phyloP scores from a whole-genome alignment of 495 filamentous ascomycete genomes.

The Ascobolus immersus region DNA sequence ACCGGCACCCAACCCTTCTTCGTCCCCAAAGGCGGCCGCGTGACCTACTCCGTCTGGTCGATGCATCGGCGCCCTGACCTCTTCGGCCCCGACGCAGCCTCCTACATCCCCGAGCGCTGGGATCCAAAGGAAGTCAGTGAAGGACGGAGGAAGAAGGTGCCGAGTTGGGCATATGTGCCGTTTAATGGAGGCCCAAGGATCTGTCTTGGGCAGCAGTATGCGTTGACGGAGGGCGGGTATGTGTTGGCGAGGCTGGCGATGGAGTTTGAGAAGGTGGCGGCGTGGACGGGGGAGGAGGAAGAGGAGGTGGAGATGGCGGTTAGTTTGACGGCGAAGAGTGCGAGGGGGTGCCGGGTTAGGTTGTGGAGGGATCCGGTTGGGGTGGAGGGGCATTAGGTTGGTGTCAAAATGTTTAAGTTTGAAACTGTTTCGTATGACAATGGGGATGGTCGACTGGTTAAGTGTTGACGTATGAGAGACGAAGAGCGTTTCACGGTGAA shows the following conservation, averaged over 20 bases:
- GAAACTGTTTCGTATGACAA: too few species aligned
- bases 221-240: conserved; percentile 35
- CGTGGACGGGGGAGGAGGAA: too few species aligned
- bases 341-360: too few species aligned
- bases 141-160: too few species aligned
- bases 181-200: conserved; percentile 38
- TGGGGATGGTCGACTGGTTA: too few species aligned
- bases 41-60: conserved; percentile 37
- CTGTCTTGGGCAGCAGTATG: conserved; percentile 38
- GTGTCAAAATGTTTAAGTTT: too few species aligned
- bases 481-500: too few species aligned
- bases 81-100: conserved; percentile 18
- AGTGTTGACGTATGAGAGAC: too few species aligned
- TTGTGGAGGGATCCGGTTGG: too few species aligned
- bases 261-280: conserved; percentile 21
- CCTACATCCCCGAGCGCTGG: conserved; percentile 23
- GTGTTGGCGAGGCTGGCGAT: conserved; percentile 22
- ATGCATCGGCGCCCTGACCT: conserved; percentile 48
- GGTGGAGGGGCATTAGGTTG: too few species aligned
- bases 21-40: conserved; percentile 22
- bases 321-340: too few species aligned
- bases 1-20: conserved; percentile 24
- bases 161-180: conserved; percentile 24
- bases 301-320: too few species aligned
- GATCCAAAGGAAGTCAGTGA: conserved; percentile 13